Percentiles rank a stretch among this genome's conserved stretches.
phyloP scores from a whole-genome alignment of 2,329 filamentous ascomycete species.

The Exophiala phaeomuriformis region DNA sequence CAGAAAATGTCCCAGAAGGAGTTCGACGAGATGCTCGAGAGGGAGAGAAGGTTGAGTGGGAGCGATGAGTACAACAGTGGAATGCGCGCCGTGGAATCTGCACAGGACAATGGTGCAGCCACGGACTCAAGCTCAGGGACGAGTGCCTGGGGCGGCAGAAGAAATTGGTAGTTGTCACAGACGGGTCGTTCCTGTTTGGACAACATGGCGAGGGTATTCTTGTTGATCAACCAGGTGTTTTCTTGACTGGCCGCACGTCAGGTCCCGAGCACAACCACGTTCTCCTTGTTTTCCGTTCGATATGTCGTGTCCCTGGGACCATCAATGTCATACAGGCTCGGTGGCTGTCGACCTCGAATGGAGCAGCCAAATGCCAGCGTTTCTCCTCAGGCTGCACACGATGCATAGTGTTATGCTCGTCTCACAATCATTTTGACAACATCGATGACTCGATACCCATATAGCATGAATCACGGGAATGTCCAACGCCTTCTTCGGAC shows the following conservation, averaged over 20 bases:
- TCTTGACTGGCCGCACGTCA: neutral
- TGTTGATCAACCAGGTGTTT: neutral
- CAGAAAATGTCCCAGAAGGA: constrained; percentile 38
- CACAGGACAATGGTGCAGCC: constrained; percentile 7
- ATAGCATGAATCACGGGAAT: no score
- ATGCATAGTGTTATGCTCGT: no score
- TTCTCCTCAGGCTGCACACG: no score
- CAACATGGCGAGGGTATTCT: neutral
- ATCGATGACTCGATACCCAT: no score
- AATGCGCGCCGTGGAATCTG: constrained; percentile 13
- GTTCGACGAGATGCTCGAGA: constrained; percentile 39
- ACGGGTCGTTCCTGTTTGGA: neutral
- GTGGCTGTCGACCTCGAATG: no score
- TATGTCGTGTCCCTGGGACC: no score
- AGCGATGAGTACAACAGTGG: constrained; percentile 21
- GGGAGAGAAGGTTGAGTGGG: constrained; percentile 31
- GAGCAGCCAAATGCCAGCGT: no score
- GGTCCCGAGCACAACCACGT: no score
- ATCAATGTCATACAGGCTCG: no score
- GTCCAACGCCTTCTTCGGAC: no score
- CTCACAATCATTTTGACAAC: no score
- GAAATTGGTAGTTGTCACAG: constrained; percentile 1
- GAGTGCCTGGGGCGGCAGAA: constrained; percentile 20
- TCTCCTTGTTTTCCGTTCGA: no score
- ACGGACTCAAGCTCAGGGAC: constrained; percentile 9